Conservation (phyloP, 2,329 filamentous ascomycete genomes). For the Hysterium pulicare region DNA sequence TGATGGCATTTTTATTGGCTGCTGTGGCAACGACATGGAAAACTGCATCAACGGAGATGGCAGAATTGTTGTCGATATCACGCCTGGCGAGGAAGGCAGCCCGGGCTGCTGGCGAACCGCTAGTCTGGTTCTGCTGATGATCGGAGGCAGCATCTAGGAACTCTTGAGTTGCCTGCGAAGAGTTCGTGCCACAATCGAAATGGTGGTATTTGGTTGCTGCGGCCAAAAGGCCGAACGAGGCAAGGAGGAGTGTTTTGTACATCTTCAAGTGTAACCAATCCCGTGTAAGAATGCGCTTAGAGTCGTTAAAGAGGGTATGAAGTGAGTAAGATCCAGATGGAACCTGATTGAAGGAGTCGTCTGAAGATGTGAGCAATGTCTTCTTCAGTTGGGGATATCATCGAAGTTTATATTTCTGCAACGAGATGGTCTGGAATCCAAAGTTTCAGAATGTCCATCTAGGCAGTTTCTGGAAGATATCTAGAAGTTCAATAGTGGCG, state of each 20-base stretch:
- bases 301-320: neutral
- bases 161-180: conserved; percentile 33
- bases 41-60: conserved; percentile 40
- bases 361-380: neutral
- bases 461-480: conserved; percentile 20
- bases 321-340: too few relatives aligned
- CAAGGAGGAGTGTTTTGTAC: conserved; percentile 29
- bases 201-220: conserved; percentile 22
- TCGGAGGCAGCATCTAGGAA: conserved; percentile 37
- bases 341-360: neutral
- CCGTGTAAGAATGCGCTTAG: neutral
- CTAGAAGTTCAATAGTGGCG: conserved; percentile 14
- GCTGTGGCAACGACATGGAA: conserved; percentile 45
- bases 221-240: conserved; percentile 23
- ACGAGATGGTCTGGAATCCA: conserved; percentile 28
- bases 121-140: conserved; percentile 27
- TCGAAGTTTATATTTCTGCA: conserved; percentile 26
- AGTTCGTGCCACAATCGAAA: conserved; percentile 44
- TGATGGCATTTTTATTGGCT: conserved; percentile 36
- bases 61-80: conserved; percentile 17
- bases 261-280: conserved; percentile 15
- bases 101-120: conserved; percentile 25
- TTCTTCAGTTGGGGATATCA: conserved; percentile 10
- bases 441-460: conserved; percentile 26
- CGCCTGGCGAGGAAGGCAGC: conserved; percentile 19